Base-by-base conservation (phyloP, 768 basidiomycete species). In the Hygrophorus pudorinus region DNA sequence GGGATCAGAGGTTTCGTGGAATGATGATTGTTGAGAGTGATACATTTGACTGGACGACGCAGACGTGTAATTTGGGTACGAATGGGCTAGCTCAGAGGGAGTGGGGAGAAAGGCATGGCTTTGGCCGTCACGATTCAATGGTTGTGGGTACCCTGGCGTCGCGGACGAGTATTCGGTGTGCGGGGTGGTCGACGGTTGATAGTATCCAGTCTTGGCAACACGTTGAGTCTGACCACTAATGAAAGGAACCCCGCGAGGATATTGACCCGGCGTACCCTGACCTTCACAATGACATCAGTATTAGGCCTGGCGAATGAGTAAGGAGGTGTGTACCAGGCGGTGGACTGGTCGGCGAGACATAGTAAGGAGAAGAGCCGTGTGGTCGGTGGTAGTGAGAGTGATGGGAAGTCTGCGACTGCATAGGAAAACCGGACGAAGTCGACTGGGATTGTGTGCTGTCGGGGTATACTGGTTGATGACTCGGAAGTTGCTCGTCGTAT, bases 41-140 rank as follows among this genome's bases (percentile, higher is more conserved):
- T 51, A 52, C 34, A 48, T 38, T n/a, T 40, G 40, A 13, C 56
- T 44, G 46, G 50, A 47, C 50, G 44, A 40, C 49, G 53, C 17
- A 41, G 60, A 7, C 24, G 24, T 42, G 40, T 64, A 51, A 12
- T 53, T 59, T 3, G 64, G 59, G 48, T 67, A 65, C 20, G 56
- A 51, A 36, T 58, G 53, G 12, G 57, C 63, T 4, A 67, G 48
- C 40, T 75, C 70, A 2, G 70, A 70, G 5, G 73, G 73, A 1
- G 73, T 74, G 4, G 73, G 70, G 33, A 74, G 70, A 51, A 75
- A 75, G 5, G 63, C 61, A 2, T 24, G 28, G 18, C 16, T 11
- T 2, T 45, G 33, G 12, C 21, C 28, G 17, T 45, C 37, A 13
- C 29, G 44, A 34, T 45, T 27, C 16, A 39, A 14, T n/a, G 38